Evolutionary conservation across 2,329 filamentous ascomycete species (phyloP).

Genomic region (Hansfordia pulvinata): DNA sequence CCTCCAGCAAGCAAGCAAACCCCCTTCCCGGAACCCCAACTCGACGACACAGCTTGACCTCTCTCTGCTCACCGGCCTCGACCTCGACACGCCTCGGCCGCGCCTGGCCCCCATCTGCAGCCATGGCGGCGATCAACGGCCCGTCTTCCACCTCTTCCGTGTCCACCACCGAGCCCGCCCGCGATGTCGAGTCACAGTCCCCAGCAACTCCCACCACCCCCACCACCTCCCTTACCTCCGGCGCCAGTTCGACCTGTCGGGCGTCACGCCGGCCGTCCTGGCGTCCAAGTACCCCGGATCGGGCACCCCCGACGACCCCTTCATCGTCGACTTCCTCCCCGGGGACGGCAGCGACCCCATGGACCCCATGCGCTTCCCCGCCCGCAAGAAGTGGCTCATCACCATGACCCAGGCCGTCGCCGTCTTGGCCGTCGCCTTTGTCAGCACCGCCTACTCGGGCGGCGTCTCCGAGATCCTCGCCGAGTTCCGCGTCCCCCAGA

Average conservation of each 20-base stretch:
- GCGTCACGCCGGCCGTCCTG: slow-evolving; percentile 41
- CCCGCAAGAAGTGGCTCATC: slow-evolving; percentile 49
- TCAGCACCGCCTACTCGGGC: slow-evolving; percentile 53
- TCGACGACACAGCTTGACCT: too few relatives aligned
- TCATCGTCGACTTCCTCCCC: slow-evolving; percentile 52
- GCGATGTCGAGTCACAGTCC: slow-evolving; percentile 31
- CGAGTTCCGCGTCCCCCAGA: slow-evolving; percentile 36
- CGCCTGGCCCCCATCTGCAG: too few relatives aligned
- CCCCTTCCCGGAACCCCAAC: too few relatives aligned
- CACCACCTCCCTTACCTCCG: slow-evolving; percentile 30
- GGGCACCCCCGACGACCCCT: slow-evolving; percentile 56
- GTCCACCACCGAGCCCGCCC: slow-evolving; percentile 17
- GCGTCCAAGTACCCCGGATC: slow-evolving; percentile 41
- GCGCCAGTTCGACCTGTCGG: slow-evolving; percentile 42
- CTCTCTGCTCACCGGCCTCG: too few relatives aligned
- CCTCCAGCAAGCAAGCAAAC: too few relatives aligned
- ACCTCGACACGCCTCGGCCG: too few relatives aligned
- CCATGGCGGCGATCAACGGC: too few relatives aligned
- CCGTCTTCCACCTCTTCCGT: slow-evolving; percentile 15
- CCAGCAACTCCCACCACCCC: slow-evolving; percentile 13
- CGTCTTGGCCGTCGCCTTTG: slow-evolving; percentile 56
- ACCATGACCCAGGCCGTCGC: slow-evolving; percentile 50
- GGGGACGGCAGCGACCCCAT: slow-evolving; percentile 56
- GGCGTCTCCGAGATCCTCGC: slow-evolving; percentile 37
- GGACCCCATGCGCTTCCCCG: slow-evolving; percentile 44